Percentiles rank a stretch among this genome's conserved stretches.
Conservation (phyloP, 2,329 filamentous ascomycete species). For the Neonectria sp. region DNA sequence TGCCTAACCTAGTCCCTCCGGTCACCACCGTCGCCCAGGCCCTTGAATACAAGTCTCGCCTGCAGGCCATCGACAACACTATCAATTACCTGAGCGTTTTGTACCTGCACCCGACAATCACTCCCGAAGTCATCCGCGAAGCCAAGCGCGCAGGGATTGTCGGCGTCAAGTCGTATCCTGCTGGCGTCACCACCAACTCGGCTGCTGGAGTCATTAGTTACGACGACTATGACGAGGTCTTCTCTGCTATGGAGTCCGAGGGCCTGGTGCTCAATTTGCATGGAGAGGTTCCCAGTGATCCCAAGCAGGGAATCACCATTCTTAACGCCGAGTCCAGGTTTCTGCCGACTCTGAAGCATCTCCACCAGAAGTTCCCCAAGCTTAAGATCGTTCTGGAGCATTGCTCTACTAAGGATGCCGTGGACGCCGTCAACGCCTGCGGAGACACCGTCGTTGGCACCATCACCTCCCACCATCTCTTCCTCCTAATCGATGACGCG, state of each 20-base stretch:
- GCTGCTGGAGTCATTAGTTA: conserved; percentile 79
- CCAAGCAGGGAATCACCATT: conserved; percentile 63
- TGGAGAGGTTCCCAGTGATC: conserved; percentile 78
- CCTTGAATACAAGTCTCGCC: conserved; percentile 74
- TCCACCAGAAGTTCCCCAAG: conserved; percentile 83
- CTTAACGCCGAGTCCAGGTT: conserved; percentile 69
- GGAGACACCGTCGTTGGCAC: conserved; percentile 83
- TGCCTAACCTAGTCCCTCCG: conserved; percentile 43
- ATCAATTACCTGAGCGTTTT: conserved; percentile 83
- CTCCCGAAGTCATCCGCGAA: conserved; percentile 78
- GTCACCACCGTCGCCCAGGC: conserved; percentile 59
- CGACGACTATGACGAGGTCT: conserved; percentile 82
- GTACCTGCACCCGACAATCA: conserved; percentile 75
- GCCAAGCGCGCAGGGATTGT: conserved; percentile 80
- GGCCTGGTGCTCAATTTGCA: conserved; percentile 93
- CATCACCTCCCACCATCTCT: conserved; percentile 90
- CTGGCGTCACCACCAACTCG: conserved; percentile 76
- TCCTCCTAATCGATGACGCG: conserved; percentile 80
- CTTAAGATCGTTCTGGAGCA: conserved; percentile 80
- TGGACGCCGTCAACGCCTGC: conserved; percentile 83
- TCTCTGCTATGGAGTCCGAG: conserved; percentile 90
- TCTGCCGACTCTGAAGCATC: conserved; percentile 81
- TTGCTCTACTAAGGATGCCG: conserved; percentile 86
- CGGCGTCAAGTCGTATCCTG: conserved; percentile 80
- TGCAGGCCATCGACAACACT: conserved; percentile 72